Evolutionary conservation across 495 filamentous ascomycete species (phyloP).

Genomic region (Podospora pseudocomata): DNA sequence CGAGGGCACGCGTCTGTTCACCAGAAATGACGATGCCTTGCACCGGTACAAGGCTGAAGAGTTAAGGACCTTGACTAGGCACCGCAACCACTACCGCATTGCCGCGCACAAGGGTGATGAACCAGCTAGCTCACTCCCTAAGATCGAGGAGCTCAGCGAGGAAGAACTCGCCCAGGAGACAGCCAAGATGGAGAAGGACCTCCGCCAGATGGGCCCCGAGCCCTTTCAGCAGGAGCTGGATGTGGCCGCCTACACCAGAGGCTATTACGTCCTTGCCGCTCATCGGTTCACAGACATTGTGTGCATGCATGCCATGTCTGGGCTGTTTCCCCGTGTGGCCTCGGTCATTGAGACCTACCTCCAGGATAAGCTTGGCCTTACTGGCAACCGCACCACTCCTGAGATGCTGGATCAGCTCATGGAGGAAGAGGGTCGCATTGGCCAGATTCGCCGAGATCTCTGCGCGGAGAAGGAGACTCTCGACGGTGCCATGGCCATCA

Average conservation of each 20-base stretch:
- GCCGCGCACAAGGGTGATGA: constrained; percentile 22
- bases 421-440: constrained; percentile 43
- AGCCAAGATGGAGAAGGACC: constrained; percentile 24
- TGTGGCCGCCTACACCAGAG: constrained; percentile 48
- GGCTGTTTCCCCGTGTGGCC: constrained; percentile 39
- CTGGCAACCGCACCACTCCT: constrained; percentile 18
- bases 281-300: constrained; percentile 49
- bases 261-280: constrained; percentile 51
- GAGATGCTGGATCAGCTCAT: constrained; percentile 39
- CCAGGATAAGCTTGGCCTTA: constrained; percentile 40
- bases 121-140: constrained; percentile 25
- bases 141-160: constrained; percentile 41
- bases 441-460: constrained; percentile 32
- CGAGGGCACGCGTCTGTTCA: constrained; percentile 41
- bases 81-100: constrained; percentile 37
- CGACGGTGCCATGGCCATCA: constrained; percentile 40
- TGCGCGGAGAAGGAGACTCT: constrained; percentile 39
- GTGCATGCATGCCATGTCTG: constrained; percentile 43
- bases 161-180: constrained; percentile 34
- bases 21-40: constrained; percentile 40
- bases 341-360: constrained; percentile 35
- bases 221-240: constrained; percentile 44
- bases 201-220: constrained; percentile 41
- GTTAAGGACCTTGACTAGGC: constrained; percentile 32
- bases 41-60: constrained; percentile 37